A percentile compares a stretch with the other conserved stretches of the same genome.
These are phyloP conservation scores for Tolypocladium tropicale DNA, from an alignment of 2,329 filamentous ascomycete genomes.

Conservation along the genomic window DNA sequence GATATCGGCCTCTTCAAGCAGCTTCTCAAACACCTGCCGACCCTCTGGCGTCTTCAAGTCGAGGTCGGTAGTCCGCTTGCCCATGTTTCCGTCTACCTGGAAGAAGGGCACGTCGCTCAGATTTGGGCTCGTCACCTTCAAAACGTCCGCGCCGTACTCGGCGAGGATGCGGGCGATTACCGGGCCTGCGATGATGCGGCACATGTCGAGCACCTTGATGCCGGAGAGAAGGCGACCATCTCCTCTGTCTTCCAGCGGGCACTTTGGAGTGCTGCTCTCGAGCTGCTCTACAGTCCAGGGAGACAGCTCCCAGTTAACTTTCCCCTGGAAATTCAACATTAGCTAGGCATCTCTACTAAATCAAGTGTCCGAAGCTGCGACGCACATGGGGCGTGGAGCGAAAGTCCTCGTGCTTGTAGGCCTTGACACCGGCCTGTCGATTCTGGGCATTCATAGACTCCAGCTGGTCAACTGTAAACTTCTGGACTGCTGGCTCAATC, in stretches of 20 bases:
- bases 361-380: background rate
- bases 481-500: constrained; percentile 49
- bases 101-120: constrained; percentile 65
- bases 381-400: constrained; percentile 35
- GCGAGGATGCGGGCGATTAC: constrained; percentile 59
- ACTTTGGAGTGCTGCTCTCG: constrained; percentile 37
- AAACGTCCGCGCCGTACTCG: constrained; percentile 65
- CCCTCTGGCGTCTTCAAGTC: constrained; percentile 49
- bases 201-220: constrained; percentile 64
- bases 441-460: constrained; percentile 46
- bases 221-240: constrained; percentile 36
- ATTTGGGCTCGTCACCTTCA: constrained; percentile 58
- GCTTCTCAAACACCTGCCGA: constrained; percentile 42
- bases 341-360: background rate
- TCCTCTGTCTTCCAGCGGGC: constrained; percentile 20
- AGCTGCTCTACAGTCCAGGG: constrained; percentile 41
- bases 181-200: constrained; percentile 67
- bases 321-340: constrained; percentile 27
- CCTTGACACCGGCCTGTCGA: constrained; percentile 50
- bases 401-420: constrained; percentile 50
- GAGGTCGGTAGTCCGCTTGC: constrained; percentile 56
- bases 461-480: constrained; percentile 43
- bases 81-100: constrained; percentile 62
- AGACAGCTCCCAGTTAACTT: constrained; percentile 26
- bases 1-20: constrained; percentile 54